These are phyloP conservation scores for Schrenkiella parvula DNA, from an alignment of 345 rosid species.

Conservation along the genomic window DNA sequence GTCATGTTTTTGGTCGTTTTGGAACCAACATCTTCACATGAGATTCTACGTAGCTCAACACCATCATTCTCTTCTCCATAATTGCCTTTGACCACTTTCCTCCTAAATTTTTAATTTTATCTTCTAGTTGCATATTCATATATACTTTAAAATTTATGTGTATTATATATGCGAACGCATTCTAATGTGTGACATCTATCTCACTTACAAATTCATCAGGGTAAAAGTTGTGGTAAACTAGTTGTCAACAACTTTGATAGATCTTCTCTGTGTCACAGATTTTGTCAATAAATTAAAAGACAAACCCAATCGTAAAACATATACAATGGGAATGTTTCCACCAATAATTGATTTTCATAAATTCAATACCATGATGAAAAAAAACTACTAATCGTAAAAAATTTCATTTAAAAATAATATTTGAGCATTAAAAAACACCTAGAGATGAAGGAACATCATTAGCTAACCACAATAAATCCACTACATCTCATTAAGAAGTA, in stretches of 20 bases:
- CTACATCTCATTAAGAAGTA: too few relatives aligned
- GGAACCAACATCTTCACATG: conserved; percentile 61
- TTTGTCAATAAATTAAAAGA: too few relatives aligned
- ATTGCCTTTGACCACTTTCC: conserved; percentile 88
- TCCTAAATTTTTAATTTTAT: conserved; percentile 25
- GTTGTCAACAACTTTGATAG: conserved; percentile 13
- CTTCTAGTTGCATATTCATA: not conserved
- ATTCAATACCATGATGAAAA: too few relatives aligned
- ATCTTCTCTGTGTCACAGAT: not conserved
- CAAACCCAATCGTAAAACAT: too few relatives aligned
- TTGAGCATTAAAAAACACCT: too few relatives aligned
- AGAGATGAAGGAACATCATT: too few relatives aligned
- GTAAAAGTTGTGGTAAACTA: conserved; percentile 13
- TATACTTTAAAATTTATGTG: not conserved
- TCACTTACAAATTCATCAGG: not conserved
- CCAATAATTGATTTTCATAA: too few relatives aligned
- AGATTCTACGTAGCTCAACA: conserved; percentile 49
- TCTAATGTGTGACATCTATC: not conserved
- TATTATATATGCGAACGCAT: not conserved
- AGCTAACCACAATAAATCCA: too few relatives aligned
- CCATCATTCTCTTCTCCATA: conserved; percentile 50
- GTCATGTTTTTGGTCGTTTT: conserved; percentile 42
- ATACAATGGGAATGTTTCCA: too few relatives aligned
- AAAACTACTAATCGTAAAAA: too few relatives aligned
- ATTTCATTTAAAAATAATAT: too few relatives aligned